Conservation (phyloP, 306 rosid genomes). For the Pyrus bretschneideri region DNA sequence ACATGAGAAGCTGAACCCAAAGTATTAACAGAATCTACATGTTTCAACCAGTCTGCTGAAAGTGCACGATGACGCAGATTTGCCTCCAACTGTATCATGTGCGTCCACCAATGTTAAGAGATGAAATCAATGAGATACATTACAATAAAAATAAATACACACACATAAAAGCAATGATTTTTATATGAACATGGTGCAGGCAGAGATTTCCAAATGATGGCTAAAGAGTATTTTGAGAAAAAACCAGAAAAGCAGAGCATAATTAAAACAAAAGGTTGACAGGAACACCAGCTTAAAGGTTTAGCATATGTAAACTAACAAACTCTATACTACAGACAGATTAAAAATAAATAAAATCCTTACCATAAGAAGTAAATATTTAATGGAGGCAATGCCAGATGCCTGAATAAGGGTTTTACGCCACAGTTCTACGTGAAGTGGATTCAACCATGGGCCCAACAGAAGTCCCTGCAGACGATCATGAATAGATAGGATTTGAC, state of each 20-base stretch:
- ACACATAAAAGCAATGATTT: not conserved
- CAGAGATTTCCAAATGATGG: not conserved
- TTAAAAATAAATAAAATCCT: constrained; percentile 19
- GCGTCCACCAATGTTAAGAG: constrained; percentile 9
- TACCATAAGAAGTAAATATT: constrained; percentile 67
- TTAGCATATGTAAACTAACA: not conserved
- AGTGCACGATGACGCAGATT: constrained; percentile 62
- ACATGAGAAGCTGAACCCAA: constrained; percentile 87
- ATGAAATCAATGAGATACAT: constrained; percentile 1
- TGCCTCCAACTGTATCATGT: constrained; percentile 61
- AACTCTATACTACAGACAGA: not conserved
- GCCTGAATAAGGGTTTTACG: constrained; percentile 50
- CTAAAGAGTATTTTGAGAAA: not conserved
- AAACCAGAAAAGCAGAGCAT: not conserved
- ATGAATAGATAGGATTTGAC: constrained; percentile 59
- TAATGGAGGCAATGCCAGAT: constrained; percentile 50
- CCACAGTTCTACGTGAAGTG: constrained; percentile 52
- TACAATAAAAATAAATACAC: not conserved
- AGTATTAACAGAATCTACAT: constrained; percentile 66
- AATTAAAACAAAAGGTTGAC: not conserved
- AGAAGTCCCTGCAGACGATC: constrained; percentile 80
- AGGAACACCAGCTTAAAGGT: not conserved
- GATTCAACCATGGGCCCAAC: constrained; percentile 85
- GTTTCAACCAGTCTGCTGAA: constrained; percentile 79
- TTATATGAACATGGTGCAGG: not conserved